Evolutionary conservation across 108 stramenopile species (phyloP).

Genomic region (Skeletonema tropicum): DNA sequence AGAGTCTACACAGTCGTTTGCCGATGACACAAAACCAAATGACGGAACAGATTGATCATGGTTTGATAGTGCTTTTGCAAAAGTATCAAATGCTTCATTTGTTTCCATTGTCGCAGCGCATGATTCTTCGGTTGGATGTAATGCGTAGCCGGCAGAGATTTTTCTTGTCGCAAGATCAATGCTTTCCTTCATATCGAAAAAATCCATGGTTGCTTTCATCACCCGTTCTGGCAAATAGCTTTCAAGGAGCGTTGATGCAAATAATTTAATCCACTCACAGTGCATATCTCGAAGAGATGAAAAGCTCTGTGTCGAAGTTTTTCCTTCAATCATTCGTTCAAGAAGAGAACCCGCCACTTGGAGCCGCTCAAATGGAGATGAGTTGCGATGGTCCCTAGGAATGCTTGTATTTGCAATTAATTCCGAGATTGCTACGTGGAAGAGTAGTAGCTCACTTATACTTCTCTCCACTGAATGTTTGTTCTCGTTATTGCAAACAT

Average conservation of each 20-base stretch:
- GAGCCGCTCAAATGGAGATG: not conserved
- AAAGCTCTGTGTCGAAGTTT: not conserved
- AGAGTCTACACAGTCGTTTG: conserved; percentile 4
- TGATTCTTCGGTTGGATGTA: not conserved
- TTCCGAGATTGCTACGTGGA: conserved; percentile 40
- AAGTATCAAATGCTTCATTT: not conserved
- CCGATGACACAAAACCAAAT: not conserved
- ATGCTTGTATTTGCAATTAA: conserved; percentile 8
- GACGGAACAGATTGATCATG: conserved; percentile 5
- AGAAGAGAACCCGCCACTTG: not conserved
- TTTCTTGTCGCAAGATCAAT: not conserved
- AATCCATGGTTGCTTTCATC: not conserved
- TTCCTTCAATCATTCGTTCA: not conserved
- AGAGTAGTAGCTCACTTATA: conserved; percentile 23
- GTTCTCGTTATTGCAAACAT: conserved; percentile 4
- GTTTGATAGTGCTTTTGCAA: not conserved
- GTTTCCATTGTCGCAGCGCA: not conserved
- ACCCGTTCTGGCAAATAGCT: not conserved
- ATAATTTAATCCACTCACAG: not conserved
- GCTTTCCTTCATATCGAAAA: not conserved
- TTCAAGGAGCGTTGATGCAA: not conserved
- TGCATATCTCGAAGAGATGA: not conserved
- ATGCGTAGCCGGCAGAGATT: not conserved
- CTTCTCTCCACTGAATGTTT: conserved; percentile 19
- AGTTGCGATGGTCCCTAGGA: not conserved